phyloP scores from a whole-genome alignment of 2,329 filamentous ascomycete genomes.

The Dactylellina parvicollis region DNA sequence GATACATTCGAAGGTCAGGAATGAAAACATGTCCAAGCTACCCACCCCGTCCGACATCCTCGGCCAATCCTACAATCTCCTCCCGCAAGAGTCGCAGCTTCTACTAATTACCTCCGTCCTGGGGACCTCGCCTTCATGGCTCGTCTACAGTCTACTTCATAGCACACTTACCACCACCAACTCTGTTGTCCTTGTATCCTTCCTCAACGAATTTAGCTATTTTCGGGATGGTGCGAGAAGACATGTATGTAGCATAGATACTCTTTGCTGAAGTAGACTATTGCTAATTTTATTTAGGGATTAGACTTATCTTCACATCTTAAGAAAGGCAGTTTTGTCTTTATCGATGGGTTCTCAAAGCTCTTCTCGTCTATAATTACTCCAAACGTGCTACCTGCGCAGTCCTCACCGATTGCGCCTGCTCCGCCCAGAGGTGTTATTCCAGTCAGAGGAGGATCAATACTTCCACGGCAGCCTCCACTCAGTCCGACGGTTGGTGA shows the following conservation, averaged over 20 bases:
- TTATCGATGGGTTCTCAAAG: constrained; percentile 77
- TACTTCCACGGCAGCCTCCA: constrained; percentile 12
- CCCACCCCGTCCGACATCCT: constrained; percentile 42
- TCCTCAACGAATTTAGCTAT: constrained; percentile 79
- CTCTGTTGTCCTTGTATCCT: constrained; percentile 80
- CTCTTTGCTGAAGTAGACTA: not conserved
- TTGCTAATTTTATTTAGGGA: constrained; percentile 65
- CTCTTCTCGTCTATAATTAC: constrained; percentile 62
- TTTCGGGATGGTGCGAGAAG: constrained; percentile 78
- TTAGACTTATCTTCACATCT: constrained; percentile 74
- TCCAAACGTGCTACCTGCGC: not conserved
- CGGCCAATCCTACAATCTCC: constrained; percentile 67
- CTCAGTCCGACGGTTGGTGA: not conserved
- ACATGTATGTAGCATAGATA: constrained; percentile 66
- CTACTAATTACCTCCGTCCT: constrained; percentile 75
- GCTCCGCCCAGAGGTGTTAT: constrained; percentile 42
- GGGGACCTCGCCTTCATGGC: constrained; percentile 73
- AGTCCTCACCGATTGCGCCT: not conserved
- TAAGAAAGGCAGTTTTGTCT: constrained; percentile 71
- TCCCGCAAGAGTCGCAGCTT: constrained; percentile 70
- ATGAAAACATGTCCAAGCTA: constrained; percentile 34
- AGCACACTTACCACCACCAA: constrained; percentile 58
- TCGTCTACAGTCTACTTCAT: constrained; percentile 63
- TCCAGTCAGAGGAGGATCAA: constrained; percentile 20
- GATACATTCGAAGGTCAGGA: not conserved